Evolutionary conservation across 768 basidiomycete species (phyloP), one percentile per base, ranked within the genome.

Genomic region (Grammothele lineata): DNA sequence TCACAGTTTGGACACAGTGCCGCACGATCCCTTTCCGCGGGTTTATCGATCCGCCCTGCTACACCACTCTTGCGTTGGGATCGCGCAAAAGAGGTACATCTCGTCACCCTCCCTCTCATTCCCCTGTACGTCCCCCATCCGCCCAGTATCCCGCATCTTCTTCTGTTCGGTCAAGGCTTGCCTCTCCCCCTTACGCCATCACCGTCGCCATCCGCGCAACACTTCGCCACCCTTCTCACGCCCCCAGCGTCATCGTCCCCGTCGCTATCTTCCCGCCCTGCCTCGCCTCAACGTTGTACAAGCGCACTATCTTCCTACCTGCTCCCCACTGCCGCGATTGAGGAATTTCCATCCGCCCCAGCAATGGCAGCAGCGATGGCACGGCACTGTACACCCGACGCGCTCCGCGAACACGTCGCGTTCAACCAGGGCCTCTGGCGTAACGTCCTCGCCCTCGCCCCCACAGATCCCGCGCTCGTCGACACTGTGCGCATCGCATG

Each of bases 361-460:
- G 70, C 71, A 9, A 85, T 85, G 83, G 68, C 80, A 1, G 62
- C 68, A 19, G 64, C 71, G 34, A 72, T 84, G 63, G 69, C 73
- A 33, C 63, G 59, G 4, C 49, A 69, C 19, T 65, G 66, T 61
- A 69, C 65, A 43, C 68, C 70, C 30, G 58, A 57, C 30, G 56
- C 62, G 45, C 57, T 68, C 30, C 71, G 73, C 41, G 63, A 55
- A 40, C 59, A 64, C 48, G 51, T 57, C 53, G 58, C 53, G 30
- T 67, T 64, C 43, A 83, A 79, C 57, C 75, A 78, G 36, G 83
- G 84, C n/a, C 61, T 85, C 40, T 83, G 84, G 82, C 74, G 73
- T 56, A 86, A 86, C 46, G 71, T 77, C 27, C 70, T 86, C 10
- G 69, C 70, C 15, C 65, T 84, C 44, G 80, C 74, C 6, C 69